These are phyloP conservation scores for Claviceps purpurea DNA, from an alignment of 2,329 filamentous ascomycete genomes.

Conservation along the genomic window DNA sequence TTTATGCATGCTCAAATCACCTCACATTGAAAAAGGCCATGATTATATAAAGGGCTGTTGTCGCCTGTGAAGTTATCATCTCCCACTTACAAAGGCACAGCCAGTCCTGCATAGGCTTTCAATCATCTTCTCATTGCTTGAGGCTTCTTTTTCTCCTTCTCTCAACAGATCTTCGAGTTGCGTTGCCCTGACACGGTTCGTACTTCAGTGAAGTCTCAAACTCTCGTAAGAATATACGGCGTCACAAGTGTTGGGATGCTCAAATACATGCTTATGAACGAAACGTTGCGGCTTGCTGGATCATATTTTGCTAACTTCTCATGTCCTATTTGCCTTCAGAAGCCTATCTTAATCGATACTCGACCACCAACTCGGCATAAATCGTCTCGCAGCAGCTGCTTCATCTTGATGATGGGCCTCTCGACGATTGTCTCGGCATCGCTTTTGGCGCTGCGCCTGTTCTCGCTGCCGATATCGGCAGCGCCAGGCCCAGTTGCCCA, in stretches of 20 bases:
- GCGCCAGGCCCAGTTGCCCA: slow-evolving; percentile 13
- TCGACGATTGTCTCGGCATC: slow-evolving; percentile 27
- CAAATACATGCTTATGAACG: not conserved
- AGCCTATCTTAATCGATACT: not conserved
- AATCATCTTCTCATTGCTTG: not conserved
- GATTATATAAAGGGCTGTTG: not conserved
- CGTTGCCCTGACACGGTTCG: not conserved
- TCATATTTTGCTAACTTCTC: not conserved
- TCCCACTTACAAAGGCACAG: not conserved
- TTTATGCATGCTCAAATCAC: not conserved
- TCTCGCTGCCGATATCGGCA: slow-evolving; percentile 20
- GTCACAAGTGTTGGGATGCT: not conserved
- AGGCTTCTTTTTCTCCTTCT: not conserved
- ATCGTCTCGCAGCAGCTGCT: slow-evolving; percentile 14
- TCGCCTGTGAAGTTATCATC: not conserved
- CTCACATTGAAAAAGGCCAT: not conserved
- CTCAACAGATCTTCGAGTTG: not conserved
- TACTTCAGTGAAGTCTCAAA: not conserved
- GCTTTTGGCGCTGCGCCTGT: slow-evolving; percentile 30
- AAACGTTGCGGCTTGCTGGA: not conserved
- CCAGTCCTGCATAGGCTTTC: not conserved
- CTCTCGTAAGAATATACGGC: not conserved
- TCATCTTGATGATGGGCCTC: slow-evolving; percentile 30
- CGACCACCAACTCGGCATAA: not conserved
- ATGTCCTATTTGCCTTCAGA: not conserved